Conservation (phyloP, 768 basidiomycete species). For the Suillus discolor region DNA sequence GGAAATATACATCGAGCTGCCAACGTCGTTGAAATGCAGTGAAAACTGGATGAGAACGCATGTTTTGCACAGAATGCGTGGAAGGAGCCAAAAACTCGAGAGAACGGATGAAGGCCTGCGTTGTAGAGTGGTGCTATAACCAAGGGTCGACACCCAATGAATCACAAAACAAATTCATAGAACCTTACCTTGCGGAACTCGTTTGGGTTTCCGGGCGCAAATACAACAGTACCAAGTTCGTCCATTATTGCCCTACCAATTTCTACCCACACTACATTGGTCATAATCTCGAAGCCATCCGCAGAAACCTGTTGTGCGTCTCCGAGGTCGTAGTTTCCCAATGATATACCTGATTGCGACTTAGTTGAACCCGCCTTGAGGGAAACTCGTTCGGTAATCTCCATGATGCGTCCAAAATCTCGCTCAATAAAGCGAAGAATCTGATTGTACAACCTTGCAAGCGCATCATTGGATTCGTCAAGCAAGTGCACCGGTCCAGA, state of each 20-base stretch:
- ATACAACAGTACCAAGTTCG: constrained; percentile 80
- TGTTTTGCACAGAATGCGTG: constrained; percentile 60
- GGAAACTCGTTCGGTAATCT: constrained; percentile 69
- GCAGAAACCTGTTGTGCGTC: constrained; percentile 11
- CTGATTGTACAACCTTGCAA: constrained; percentile 80
- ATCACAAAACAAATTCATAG: not conserved
- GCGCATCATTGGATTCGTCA: constrained; percentile 65
- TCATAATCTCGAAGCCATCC: constrained; percentile 78
- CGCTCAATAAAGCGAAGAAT: constrained; percentile 80
- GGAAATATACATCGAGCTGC: constrained; percentile 97
- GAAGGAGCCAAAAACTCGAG: constrained; percentile 86
- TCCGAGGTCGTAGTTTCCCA: constrained; percentile 9
- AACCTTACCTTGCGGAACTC: constrained; percentile 78
- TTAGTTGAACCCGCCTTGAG: constrained; percentile 44
- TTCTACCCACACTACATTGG: constrained; percentile 89
- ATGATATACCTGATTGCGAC: constrained; percentile 13
- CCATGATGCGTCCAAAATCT: constrained; percentile 75
- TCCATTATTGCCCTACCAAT: constrained; percentile 78
- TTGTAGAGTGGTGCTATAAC: constrained; percentile 78
- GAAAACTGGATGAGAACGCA: constrained; percentile 76
- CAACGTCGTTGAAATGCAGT: constrained; percentile 79
- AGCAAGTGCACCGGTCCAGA: constrained; percentile 52
- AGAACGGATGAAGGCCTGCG: constrained; percentile 78
- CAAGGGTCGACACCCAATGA: constrained; percentile 8
- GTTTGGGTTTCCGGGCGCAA: constrained; percentile 89